Percentiles rank a stretch among this genome's conserved stretches.
Conservation (phyloP, 1,139 yeast genomes). For the Taphrina populina region DNA sequence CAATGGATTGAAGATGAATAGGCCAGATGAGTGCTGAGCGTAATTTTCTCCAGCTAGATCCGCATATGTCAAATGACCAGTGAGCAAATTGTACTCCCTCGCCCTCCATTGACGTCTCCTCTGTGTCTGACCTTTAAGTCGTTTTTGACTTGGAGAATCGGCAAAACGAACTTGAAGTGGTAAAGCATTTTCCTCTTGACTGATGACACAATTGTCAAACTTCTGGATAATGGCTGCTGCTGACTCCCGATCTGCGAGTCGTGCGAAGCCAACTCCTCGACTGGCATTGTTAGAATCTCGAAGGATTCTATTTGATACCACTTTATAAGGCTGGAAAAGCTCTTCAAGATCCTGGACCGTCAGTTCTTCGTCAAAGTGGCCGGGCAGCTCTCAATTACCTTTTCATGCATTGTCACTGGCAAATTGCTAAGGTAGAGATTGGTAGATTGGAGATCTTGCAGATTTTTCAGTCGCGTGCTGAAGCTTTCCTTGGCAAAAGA, state of each 20-base stretch:
- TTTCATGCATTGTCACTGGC: slow-evolving; percentile 39
- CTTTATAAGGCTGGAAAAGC: slow-evolving; percentile 38
- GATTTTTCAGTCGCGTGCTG: slow-evolving; percentile 40
- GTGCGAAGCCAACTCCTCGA: slow-evolving; percentile 42
- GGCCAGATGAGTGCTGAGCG: too few relatives aligned
- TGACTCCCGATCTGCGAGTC: slow-evolving; percentile 37
- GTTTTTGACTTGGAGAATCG: slow-evolving; percentile 38
- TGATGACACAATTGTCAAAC: slow-evolving; percentile 38
- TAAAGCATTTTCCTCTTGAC: slow-evolving; percentile 35
- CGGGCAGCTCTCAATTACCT: background rate
- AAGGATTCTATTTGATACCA: slow-evolving; percentile 40
- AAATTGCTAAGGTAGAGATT: slow-evolving; percentile 41
- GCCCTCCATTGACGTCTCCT: slow-evolving; percentile 41
- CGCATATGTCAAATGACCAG: slow-evolving; percentile 18
- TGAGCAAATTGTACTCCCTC: slow-evolving; percentile 39
- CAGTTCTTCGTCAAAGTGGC: background rate
- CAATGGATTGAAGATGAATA: too few relatives aligned
- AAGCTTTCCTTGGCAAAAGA: slow-evolving; percentile 42
- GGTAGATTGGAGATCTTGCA: slow-evolving; percentile 40
- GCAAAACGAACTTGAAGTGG: slow-evolving; percentile 41
- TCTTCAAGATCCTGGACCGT: slow-evolving; percentile 38
- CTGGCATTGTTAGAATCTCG: slow-evolving; percentile 39
- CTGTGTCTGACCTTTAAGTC: slow-evolving; percentile 39
- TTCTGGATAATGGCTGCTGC: slow-evolving; percentile 40
- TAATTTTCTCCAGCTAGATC: too few relatives aligned